Base-by-base conservation (phyloP, 2,329 filamentous ascomycete species). In the Exophiala oligosperma region DNA sequence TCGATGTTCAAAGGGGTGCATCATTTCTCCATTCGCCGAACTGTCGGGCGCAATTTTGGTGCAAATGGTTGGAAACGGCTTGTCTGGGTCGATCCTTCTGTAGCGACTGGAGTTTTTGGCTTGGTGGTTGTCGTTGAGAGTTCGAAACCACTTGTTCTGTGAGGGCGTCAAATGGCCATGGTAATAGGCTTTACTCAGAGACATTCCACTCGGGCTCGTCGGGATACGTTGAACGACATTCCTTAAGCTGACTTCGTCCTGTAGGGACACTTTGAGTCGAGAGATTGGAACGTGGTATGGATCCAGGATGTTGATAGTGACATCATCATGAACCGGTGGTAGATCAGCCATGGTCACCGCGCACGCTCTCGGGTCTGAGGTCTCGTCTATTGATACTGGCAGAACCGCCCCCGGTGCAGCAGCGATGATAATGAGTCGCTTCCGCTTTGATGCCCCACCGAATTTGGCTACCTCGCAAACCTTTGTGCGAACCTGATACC, bases 401-500 rank as follows among this genome's bases (percentile, higher is more conserved):
- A 88, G 81, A 1, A 69, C 71, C 2, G 83, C 72, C 0, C 85
- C 87, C 0, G 90, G 88, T 0, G 88, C 88, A 0, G 89, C 83
- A 60, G 92, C 88, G 2, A 81, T 77, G 1, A 94, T 78, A 59
- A 95, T 91, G 0, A 93, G 76, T 5, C 91, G 80, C 2, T 79
- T 82, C 3, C 91, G 81, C 2, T 74, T 76, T 68, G 94, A 90
- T 0, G 84, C 75, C 1, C 85, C 84, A 1, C 89, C 88, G 62
- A 82, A 84, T 0, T 82, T 83, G 79, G 87, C 91, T 0, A 89
- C 82, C 63, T 92, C 89, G 21, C 90, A 76, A 0, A 87, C 76
- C 56, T 86, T 84, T 38, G 90, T 80, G 41, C 88, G 83, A 0
- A 85, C 77, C 67, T 95, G 90, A 64, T 94, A 95, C 0, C 90